These are phyloP conservation scores for Cryptococcus floricola DNA, from an alignment of 1,284 basidiomycete genomes.

Conservation along the genomic window DNA sequence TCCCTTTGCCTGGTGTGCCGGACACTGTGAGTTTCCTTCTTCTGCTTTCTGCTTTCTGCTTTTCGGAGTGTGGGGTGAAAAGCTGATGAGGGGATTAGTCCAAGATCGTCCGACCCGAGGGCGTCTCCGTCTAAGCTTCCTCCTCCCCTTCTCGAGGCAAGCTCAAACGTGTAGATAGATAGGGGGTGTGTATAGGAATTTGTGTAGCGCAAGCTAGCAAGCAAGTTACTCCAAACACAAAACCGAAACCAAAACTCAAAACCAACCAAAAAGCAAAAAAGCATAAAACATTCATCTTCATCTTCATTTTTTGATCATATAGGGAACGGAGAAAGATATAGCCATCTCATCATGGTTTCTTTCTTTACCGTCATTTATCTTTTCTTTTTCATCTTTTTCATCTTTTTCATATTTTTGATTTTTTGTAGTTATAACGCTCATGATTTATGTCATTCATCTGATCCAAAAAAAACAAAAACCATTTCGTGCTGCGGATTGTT, in stretches of 20 bases:
- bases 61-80: too few species aligned
- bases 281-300: background rate
- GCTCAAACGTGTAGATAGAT: background rate
- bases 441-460: too few species aligned
- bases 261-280: too few species aligned
- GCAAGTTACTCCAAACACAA: too few species aligned
- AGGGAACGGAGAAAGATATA: background rate
- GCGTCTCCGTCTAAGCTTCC: constrained; percentile 34
- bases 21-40: constrained; percentile 53
- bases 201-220: background rate
- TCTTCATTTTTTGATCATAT: background rate
- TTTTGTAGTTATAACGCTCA: too few species aligned
- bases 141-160: too few species aligned
- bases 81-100: constrained; percentile 18
- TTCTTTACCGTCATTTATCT: background rate
- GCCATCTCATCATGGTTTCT: constrained; percentile 23
- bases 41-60: too few species aligned
- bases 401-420: too few species aligned
- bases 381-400: too few species aligned
- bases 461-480: too few species aligned
- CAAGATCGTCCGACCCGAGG: constrained; percentile 44
- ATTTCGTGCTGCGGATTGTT: too few species aligned
- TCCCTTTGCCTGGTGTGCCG: constrained; percentile 85
- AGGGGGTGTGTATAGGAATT: background rate
- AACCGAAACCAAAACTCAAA: too few species aligned